Evolutionary conservation across 164 flowering plant species (phyloP), one percentile per base, ranked within the genome.

Genomic region (Houttuynia cordata): DNA sequence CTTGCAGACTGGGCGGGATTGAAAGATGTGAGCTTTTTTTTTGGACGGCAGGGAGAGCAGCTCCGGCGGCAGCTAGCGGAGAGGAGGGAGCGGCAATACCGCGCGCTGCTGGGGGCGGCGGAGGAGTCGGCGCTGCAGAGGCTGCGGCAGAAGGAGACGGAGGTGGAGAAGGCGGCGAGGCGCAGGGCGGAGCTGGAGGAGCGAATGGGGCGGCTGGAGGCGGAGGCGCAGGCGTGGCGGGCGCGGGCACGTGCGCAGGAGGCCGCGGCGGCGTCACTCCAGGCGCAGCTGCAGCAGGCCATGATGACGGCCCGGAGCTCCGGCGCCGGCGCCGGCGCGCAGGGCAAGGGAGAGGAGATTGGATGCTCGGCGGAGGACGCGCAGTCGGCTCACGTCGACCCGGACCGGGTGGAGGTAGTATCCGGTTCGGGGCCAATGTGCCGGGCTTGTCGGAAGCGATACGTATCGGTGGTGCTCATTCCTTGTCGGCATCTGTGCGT

Each of bases 191-290:
- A 86, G 79, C 70, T 87, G 21, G 93, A 91, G 55, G 83, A 82
- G 19, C 70, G 83, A 40, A 85, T 81, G 47, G 84, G 80, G 45
- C 84, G 85, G 24, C 79, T 86, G 15, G 74, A 75, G 68, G 70
- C 64, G 61, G 91, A 88, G 76, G 80, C 89, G 57, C 87, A 84
- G 69, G 81, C 70, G 7, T 91, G 97, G 97, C 91, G 82, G 69
- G 80, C 84, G 8, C 77, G 77, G 67, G 93, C 88, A 6, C 58
- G 81, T 41, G 76, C 81, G 0, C 87, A 86, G 51, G 96, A 87
- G 59, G 81, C 78, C 1, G 62, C 84, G 19, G 97, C 84, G 3
- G 86, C 80, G 30, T 22, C 83, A 0, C 69, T 91, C 6, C 90
- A 90, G 61, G 78, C 80, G 19, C 92, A 85, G 68, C 63, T 89